Evolutionary conservation across 2,329 filamentous ascomycete species (phyloP), one percentile per base, ranked within the genome.

Genomic region (Paecilomyces sp.): DNA sequence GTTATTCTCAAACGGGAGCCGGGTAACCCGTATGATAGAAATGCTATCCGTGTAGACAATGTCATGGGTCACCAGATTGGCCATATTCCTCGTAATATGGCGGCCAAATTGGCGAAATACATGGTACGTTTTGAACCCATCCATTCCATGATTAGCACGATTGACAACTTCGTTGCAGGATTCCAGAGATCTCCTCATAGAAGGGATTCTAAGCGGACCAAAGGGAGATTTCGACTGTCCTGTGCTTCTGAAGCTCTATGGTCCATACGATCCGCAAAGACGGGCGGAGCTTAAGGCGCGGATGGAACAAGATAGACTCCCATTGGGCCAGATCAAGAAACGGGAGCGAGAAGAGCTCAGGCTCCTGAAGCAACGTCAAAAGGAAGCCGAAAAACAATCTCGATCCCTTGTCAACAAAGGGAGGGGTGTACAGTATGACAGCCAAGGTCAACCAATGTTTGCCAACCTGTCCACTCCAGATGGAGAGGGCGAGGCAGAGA

Each of bases 1-100:
- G 85, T 90, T 2, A 72, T 87, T 54, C 76, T 88, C 58, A 78
- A 77, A 36, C 79, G 90, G 68, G 88, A 93, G 68, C 87, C 88
- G 1, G 68, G 73, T 1, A 93, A 93, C 67, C 78, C 75, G 65
- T 90, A 88, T 68, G 90, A 94, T 69, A 63, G 65, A 5, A 94
- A 94, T 74, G 91, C 91, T 0, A 91, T 95, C 60, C 84, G 85
- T 4, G 84, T 95, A 1, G 82, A 89, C 66, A 95, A 94, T 71
- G 89, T 92, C 13, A 83, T 89, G 68, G 83, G 85, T 15, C 72
- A 74, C 7, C 91, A 95, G 67, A 90, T 96, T 66, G 91, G 91
- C 0, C 91, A 96, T 73, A 79, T 96, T 50, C 88, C 89, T 6
- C 80, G 85, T 12, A 79, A 75, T 1, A 69, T 91, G 24, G 90